phyloP scores from a whole-genome alignment of 1,139 yeast species.

The Diutina mesorugosa region DNA sequence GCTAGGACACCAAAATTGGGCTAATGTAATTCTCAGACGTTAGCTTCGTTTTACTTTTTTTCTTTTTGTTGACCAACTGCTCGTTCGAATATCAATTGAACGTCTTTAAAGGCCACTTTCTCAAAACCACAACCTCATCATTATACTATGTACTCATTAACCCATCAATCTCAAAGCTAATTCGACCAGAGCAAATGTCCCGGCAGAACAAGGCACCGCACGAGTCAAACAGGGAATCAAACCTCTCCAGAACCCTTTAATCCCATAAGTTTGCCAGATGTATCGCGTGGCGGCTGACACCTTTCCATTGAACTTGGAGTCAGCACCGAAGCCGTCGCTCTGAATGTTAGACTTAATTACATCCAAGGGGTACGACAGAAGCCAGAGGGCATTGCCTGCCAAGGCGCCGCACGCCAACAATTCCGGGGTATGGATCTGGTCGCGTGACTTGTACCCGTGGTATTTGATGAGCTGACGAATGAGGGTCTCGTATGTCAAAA shows the following conservation, averaged over 20 bases:
- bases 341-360: conserved; percentile 63
- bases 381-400: conserved; percentile 67
- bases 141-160: conserved; percentile 6
- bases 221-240: conserved; percentile 55
- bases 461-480: conserved; percentile 26
- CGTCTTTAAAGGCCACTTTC: too few species aligned
- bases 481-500: conserved; percentile 54
- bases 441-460: conserved; percentile 26
- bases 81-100: too few species aligned
- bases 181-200: conserved; percentile 71
- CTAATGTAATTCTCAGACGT: too few species aligned
- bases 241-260: conserved; percentile 60
- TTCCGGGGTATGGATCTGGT: conserved; percentile 48
- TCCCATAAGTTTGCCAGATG: conserved; percentile 35
- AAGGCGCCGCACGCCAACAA: conserved; percentile 51
- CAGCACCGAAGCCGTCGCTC: conserved; percentile 42
- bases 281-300: conserved; percentile 31
- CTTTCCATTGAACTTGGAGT: conserved; percentile 32
- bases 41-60: too few species aligned
- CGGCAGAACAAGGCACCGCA: conserved; percentile 67
- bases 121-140: neutral
- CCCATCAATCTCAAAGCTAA: conserved; percentile 48
- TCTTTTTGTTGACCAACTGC: too few species aligned
- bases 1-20: too few species aligned
- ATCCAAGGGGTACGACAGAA: conserved; percentile 46